A percentile compares a stretch with the other conserved stretches of the same genome.
These are phyloP conservation scores for thale cress (Arabidopsis thaliana) DNA, from an alignment of 345 rosid genomes.

Conservation along the genomic window TAIR10.1 NC_003070.9:20426001-20426500, in stretches of 20 bases:
- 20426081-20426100: not conserved
- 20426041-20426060: not conserved
- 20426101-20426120: not conserved
- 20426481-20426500: constrained; percentile 68
- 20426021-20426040: not conserved
- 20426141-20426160: not conserved
- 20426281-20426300: not conserved
- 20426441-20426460: constrained; percentile 72
- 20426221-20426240: constrained; percentile 77
- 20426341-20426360: not conserved
- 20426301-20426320: not conserved
- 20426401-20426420: not conserved
- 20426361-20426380: not conserved
- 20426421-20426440: constrained; percentile 84
- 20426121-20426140: not conserved
- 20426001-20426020: too few relatives aligned
- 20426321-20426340: not conserved
- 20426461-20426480: constrained; percentile 69
- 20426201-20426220: constrained; percentile 88
- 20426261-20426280: constrained; percentile 48
- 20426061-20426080: not conserved
- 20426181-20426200: constrained; percentile 3
- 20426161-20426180: not conserved
- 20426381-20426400: not conserved
- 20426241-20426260: constrained; percentile 79